These are phyloP conservation scores for Ogataea trehaloabstinens DNA, from an alignment of 805 yeast genomes.

Conservation along the genomic window DNA sequence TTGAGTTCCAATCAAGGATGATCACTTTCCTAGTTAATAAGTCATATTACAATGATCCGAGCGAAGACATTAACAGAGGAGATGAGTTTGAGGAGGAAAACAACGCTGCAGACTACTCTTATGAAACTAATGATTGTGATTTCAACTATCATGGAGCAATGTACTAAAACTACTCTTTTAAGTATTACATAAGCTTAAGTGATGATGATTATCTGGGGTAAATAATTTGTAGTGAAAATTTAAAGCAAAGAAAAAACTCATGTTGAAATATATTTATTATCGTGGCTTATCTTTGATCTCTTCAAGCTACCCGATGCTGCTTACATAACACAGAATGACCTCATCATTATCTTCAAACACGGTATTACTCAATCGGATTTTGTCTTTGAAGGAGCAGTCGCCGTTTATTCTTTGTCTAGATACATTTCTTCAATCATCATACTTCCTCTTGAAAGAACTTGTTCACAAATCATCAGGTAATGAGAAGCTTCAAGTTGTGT, in stretches of 20 bases:
- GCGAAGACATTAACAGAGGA: constrained; percentile 21
- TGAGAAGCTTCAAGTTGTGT: constrained; percentile 38
- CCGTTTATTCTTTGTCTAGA: constrained; percentile 74
- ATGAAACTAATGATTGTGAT: constrained; percentile 18
- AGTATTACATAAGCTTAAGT: neutral
- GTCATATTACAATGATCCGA: constrained; percentile 34
- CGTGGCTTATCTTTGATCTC: neutral
- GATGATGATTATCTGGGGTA: neutral
- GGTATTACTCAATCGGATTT: constrained; percentile 64
- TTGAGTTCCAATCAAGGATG: constrained; percentile 52
- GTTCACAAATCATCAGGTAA: constrained; percentile 34
- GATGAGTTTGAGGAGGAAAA: constrained; percentile 19
- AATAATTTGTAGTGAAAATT: too few relatives aligned
- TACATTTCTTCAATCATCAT: constrained; percentile 66
- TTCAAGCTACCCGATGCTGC: too few relatives aligned
- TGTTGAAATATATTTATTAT: neutral
- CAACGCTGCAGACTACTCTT: constrained; percentile 16
- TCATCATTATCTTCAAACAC: constrained; percentile 32
- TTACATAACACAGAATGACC: constrained; percentile 18
- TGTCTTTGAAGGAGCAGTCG: constrained; percentile 68
- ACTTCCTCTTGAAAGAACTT: constrained; percentile 57
- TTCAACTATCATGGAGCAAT: constrained; percentile 19
- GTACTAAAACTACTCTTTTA: constrained; percentile 8
- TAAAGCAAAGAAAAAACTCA: neutral
- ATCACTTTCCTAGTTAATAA: constrained; percentile 45